Base-by-base conservation (phyloP, 2,329 filamentous ascomycete genomes). In the Cladophialophora carrionii region DNA sequence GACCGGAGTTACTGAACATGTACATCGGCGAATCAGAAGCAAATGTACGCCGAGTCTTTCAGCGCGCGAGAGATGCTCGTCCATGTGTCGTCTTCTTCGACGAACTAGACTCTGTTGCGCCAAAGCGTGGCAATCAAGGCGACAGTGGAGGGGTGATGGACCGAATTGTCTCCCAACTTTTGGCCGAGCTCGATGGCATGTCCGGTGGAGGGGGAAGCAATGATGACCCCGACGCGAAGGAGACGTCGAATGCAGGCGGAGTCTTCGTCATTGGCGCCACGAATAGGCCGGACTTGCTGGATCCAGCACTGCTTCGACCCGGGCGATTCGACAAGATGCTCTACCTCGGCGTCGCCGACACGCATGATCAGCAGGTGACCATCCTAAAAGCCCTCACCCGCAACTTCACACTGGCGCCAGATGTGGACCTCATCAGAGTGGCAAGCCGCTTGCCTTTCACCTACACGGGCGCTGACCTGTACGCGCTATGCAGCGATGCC, bases 141-240 rank as follows among this genome's bases (percentile, higher is more conserved):
- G 95, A 98, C 74, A 96, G 92, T 69, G 94, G 95, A 63, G 95
- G 95, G 74, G 95, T 98, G 62, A 98, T 98, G 94, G 95, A 98
- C 76, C 88, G 95, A 62, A 98, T 98, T 70, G 94, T 99, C 58
- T 95, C 90, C 65, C 95, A 98, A 80, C 81, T 99, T 52, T 85
- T 99, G 10, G 95, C 95, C 0, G 95, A 99, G 78, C 83, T 99
- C 24, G 95, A 99, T 75, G 95, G 95, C 58, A 99, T 99, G 95
- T 97, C 93, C 59, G 93, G 92, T 17, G 64, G 68, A 20, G 37
- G 37, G 17, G 56, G 61, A 32, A 59, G 60, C n/a, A 56, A 57
- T 48, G 70, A 71, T 9, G 91, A 92, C 65, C 91, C 93, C 69
- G 86, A 85, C 55, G 78, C 76, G 46, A 62, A 58, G 17, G 37